Percentiles rank a stretch among this genome's conserved stretches.
These are phyloP conservation scores for Neurospora sublineolata DNA, from an alignment of 495 filamentous ascomycete species.

Conservation along the genomic window DNA sequence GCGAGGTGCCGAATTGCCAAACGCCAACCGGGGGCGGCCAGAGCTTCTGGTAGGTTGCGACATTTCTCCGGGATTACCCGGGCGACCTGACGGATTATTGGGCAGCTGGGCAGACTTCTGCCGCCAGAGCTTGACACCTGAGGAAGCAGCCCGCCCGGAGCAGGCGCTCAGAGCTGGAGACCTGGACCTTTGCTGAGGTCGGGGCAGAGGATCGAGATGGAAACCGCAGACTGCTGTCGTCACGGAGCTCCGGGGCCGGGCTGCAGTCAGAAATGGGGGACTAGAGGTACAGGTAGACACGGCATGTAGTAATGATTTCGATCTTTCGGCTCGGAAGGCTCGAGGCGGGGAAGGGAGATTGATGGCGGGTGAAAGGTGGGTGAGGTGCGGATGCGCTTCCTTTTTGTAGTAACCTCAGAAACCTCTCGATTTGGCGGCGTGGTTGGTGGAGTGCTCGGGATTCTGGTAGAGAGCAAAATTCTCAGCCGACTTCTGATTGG, in stretches of 20 bases:
- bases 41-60: neutral
- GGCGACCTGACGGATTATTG: neutral
- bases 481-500: constrained; percentile 24
- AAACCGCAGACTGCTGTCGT: neutral
- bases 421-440: neutral
- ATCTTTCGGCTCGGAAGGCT: neutral
- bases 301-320: neutral
- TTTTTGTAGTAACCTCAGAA: neutral
- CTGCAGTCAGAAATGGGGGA: neutral
- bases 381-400: neutral
- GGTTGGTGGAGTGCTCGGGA: neutral
- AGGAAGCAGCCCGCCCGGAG: neutral
- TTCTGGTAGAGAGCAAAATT: constrained; percentile 22
- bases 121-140: neutral
- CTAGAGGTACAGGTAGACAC: too few species aligned
- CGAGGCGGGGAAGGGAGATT: neutral
- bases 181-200: neutral
- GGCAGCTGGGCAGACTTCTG: neutral
- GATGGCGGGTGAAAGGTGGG: neutral
- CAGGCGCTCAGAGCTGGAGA: neutral
- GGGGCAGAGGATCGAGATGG: neutral
- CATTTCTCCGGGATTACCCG: neutral
- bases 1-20: neutral
- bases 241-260: neutral
- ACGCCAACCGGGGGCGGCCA: neutral